Conservation (phyloP, 371 early-diverging fungal species). For the Cokeromyces recurvatus region DNA sequence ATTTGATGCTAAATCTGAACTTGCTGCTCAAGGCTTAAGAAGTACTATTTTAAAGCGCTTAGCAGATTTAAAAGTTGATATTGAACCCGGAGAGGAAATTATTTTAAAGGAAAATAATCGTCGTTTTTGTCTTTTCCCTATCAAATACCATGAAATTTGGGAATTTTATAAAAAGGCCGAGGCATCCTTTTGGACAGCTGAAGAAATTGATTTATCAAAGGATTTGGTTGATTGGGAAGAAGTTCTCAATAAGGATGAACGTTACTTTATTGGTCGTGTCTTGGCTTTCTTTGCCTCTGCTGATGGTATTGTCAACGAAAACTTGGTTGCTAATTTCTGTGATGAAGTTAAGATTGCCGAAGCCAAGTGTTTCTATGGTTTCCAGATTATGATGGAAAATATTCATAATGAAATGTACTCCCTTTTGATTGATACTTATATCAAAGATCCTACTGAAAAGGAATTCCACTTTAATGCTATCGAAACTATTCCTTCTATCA, state of each 20-base stretch:
- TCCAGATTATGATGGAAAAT: slow-evolving; percentile 99
- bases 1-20: slow-evolving; percentile 15
- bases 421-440: slow-evolving; percentile 98
- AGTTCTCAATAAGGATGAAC: slow-evolving; percentile 86
- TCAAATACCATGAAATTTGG: slow-evolving; percentile 70
- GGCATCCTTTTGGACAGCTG: slow-evolving; percentile 99
- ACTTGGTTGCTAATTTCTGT: slow-evolving; percentile 94
- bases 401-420: slow-evolving; percentile 99
- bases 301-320: slow-evolving; percentile 99
- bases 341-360: slow-evolving; percentile 98
- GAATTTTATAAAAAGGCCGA: slow-evolving; percentile 99
- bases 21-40: slow-evolving; percentile 9
- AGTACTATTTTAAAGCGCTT: slow-evolving; percentile 11
- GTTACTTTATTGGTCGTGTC: slow-evolving; percentile 93
- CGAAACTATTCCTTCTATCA: slow-evolving; percentile 92
- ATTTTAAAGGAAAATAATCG: slow-evolving; percentile 58
- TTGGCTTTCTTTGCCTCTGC: slow-evolving; percentile 99
- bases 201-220: slow-evolving; percentile 97
- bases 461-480: slow-evolving; percentile 94
- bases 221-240: slow-evolving; percentile 95
- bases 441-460: slow-evolving; percentile 86
- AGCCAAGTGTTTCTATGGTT: slow-evolving; percentile 98
- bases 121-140: slow-evolving; percentile 79
- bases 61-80: slow-evolving; percentile 8
- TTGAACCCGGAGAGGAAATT: slow-evolving; percentile 18